phyloP scores from a whole-genome alignment of 129 eudicot genomes.

The Helianthus annuus region DNA sequence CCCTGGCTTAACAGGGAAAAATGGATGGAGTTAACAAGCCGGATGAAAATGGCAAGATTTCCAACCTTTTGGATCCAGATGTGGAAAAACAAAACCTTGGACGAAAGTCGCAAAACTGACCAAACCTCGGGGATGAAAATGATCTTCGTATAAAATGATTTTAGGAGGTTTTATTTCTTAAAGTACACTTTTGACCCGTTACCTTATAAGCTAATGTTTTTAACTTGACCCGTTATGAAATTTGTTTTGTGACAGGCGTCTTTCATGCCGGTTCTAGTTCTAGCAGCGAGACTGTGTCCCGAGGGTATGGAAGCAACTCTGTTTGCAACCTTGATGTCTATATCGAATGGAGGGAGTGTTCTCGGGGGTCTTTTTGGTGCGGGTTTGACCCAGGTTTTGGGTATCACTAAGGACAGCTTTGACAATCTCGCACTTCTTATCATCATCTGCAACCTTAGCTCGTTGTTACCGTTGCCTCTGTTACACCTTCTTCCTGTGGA shows the following conservation, averaged over 20 bases:
- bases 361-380: conserved; percentile 93
- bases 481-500: conserved; percentile 85
- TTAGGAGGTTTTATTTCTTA: not conserved
- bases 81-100: no score
- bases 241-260: conserved; percentile 63
- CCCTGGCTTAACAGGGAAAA: no score
- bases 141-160: not conserved
- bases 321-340: conserved; percentile 94
- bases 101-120: no score
- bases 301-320: conserved; percentile 98
- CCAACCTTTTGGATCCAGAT: no score
- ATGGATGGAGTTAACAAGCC: no score
- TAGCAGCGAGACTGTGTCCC: conserved; percentile 93
- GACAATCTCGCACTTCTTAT: conserved; percentile 72
- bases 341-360: conserved; percentile 87
- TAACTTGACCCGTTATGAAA: not conserved
- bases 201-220: not conserved
- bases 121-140: no score
- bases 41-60: no score
- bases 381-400: conserved; percentile 76
- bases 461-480: conserved; percentile 83
- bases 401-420: conserved; percentile 80
- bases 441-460: conserved; percentile 84
- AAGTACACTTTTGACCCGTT: not conserved
- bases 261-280: conserved; percentile 94